A percentile compares a stretch with the other conserved stretches of the same genome.
Conservation (phyloP, 2,329 filamentous ascomycete genomes). For the Fusarium brevicatenulatum region DNA sequence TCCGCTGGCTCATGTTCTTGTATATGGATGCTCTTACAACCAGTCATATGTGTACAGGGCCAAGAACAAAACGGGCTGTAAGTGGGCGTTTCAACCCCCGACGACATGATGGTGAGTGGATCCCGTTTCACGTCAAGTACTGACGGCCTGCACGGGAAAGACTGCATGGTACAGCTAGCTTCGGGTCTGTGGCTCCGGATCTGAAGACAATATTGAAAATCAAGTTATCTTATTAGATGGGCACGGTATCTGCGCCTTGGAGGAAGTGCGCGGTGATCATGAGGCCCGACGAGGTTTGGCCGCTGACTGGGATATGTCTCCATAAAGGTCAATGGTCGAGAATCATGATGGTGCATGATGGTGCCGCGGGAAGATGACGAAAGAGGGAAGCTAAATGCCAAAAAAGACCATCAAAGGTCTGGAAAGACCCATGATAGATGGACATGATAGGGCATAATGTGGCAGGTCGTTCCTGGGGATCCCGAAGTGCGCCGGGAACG, state of each 20-base stretch:
- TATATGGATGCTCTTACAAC: conserved; percentile 35
- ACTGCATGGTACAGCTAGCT: conserved; percentile 38
- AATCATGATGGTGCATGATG: conserved; percentile 39
- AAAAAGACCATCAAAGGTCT: conserved; percentile 9
- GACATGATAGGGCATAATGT: conserved; percentile 22
- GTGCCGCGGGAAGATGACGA: conserved; percentile 38
- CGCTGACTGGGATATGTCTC: conserved; percentile 21
- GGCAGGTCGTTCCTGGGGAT: conserved; percentile 43
- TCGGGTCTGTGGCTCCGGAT: conserved; percentile 20
- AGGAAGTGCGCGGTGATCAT: conserved; percentile 20
- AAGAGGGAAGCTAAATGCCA: conserved; percentile 31
- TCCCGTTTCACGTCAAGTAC: conserved; percentile 33
- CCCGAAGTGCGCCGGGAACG: conserved; percentile 43
- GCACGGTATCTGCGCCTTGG: conserved; percentile 12
- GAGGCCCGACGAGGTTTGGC: conserved; percentile 12
- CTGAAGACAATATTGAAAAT: conserved; percentile 10
- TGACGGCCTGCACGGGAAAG: conserved; percentile 20
- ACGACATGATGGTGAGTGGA: conserved; percentile 35
- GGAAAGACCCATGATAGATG: conserved; percentile 13
- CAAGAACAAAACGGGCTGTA: conserved; percentile 23
- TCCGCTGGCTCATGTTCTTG: conserved; percentile 12
- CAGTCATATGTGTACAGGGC: conserved; percentile 29
- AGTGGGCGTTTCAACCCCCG: conserved; percentile 23
- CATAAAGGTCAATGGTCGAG: conserved; percentile 32
- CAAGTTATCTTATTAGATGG: not conserved